Evolutionary conservation across 441 rosid species (phyloP), one percentile per base, ranked within the genome.

Genomic region (Macaranga tanarius): DNA sequence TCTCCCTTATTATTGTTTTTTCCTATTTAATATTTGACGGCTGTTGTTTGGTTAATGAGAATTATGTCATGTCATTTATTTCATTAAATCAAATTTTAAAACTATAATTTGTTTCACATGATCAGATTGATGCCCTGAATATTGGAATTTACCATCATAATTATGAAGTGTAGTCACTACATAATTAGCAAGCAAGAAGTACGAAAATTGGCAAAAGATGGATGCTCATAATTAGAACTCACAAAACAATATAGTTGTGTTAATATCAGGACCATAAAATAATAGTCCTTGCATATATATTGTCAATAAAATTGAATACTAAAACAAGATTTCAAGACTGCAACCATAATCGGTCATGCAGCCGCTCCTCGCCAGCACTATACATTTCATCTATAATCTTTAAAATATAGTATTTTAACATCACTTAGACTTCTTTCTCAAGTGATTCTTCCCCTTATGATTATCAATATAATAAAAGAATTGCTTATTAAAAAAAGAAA

Each of bases 301-400:
- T 62, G 25, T 25, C n/a, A 16, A 54, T 60, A 4, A n/a, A n/a
- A n/a, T n/a, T n/a, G n/a, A n/a, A n/a, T n/a, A n/a, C 56, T 4
- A 10, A 52, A 44, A 17, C 19, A 38, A 31, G 10, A 4, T 8
- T 73, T 95, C 89, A 95, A 44, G 97, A 95, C 67, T 95, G 99
- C 77, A 95, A 74, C 98, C 99, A 95, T 75, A 95, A 73, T 25
- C 98, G 96, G 79, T 95, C 99, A 22, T 84, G 99, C 47, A 95
- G 84, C 57, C 96, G 81, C 80, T 95, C 90, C 75, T 93, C 97
- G 57, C 99, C 97, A 9, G 90, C 90, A 58, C 99, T 98, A 19
- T 79, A 87, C 98, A 95, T 93, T 88, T 95, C 95, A 70, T 95
- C 99, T 0, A 95, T n/a, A n/a, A n/a, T n/a, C n/a, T n/a, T n/a